These are phyloP conservation scores for Myxozyma nipponensis DNA, from an alignment of 805 yeast species.

Conservation along the genomic window DNA sequence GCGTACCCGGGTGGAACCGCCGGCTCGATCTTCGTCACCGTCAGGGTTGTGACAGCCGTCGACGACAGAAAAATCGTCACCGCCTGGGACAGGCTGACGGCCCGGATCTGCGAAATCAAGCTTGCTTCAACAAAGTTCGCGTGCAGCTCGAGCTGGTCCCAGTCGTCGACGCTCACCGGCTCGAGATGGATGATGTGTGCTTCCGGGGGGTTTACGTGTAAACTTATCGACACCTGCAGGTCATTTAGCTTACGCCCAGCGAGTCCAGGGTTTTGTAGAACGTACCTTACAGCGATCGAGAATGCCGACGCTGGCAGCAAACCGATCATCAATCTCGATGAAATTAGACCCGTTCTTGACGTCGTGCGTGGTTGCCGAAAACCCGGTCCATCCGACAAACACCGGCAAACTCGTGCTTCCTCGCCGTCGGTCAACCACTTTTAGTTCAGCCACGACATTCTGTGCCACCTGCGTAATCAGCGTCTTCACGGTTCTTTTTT, in stretches of 20 bases:
- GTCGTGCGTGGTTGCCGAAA: conserved; percentile 36
- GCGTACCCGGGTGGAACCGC: conserved; percentile 31
- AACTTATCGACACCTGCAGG: not conserved
- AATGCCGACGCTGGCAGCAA: conserved; percentile 53
- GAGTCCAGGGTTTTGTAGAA: conserved; percentile 5
- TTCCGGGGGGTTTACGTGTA: conserved; percentile 48
- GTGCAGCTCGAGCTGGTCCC: conserved; percentile 86
- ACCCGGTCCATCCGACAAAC: conserved; percentile 68
- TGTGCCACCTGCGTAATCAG: conserved; percentile 43
- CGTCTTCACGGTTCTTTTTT: not conserved
- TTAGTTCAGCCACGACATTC: conserved; percentile 50
- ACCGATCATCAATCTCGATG: conserved; percentile 64
- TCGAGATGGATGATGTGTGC: conserved; percentile 68
- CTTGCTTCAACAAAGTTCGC: conserved; percentile 71
- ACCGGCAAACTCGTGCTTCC: conserved; percentile 27
- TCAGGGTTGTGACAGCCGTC: conserved; percentile 55
- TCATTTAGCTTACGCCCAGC: not conserved
- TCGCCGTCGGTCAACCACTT: conserved; percentile 27
- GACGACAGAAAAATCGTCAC: conserved; percentile 70
- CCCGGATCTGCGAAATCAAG: conserved; percentile 74
- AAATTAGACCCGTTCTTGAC: conserved; percentile 22
- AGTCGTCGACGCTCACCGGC: conserved; percentile 72
- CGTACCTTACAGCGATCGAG: conserved; percentile 40
- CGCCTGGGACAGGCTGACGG: conserved; percentile 46
- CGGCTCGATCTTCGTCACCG: conserved; percentile 48